Percentiles rank a stretch among this genome's conserved stretches.
phyloP scores from a whole-genome alignment of 768 basidiomycete species.

The Mycena alexandri region DNA sequence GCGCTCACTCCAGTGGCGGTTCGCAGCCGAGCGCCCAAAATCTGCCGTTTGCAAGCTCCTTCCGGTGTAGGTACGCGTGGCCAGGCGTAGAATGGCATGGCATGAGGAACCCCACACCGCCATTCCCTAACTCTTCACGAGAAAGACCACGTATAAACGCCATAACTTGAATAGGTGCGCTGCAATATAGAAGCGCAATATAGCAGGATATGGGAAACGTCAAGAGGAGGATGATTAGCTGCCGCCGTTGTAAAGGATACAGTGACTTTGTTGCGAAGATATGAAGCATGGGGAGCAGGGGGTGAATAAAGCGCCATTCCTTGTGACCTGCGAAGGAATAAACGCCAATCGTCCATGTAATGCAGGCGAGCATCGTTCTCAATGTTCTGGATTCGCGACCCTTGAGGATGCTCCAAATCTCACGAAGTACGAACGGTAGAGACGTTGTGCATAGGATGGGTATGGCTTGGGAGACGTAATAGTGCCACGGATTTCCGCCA shows the following conservation, averaged over 20 bases:
- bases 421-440: constrained; percentile 80
- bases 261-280: constrained; percentile 82
- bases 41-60: constrained; percentile 67
- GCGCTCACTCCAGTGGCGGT: constrained; percentile 85
- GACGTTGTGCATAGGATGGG: constrained; percentile 84
- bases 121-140: constrained; percentile 55
- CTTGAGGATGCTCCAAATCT: constrained; percentile 57
- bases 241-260: constrained; percentile 53
- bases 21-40: constrained; percentile 94
- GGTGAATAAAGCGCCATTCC: constrained; percentile 98
- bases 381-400: constrained; percentile 47
- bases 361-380: constrained; percentile 59
- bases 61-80: constrained; percentile 86
- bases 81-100: constrained; percentile 98
- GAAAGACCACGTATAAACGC: constrained; percentile 73
- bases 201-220: constrained; percentile 76
- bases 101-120: constrained; percentile 85
- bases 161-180: constrained; percentile 83
- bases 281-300: constrained; percentile 87
- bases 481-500: constrained; percentile 88
- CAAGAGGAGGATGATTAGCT: constrained; percentile 62
- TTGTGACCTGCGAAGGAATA: constrained; percentile 93
- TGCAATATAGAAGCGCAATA: constrained; percentile 79
- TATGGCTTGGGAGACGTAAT: constrained; percentile 87
- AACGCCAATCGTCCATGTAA: constrained; percentile 72